Evolutionary conservation across 306 rosid species (phyloP).

Genomic region (Comarum palustre): DNA sequence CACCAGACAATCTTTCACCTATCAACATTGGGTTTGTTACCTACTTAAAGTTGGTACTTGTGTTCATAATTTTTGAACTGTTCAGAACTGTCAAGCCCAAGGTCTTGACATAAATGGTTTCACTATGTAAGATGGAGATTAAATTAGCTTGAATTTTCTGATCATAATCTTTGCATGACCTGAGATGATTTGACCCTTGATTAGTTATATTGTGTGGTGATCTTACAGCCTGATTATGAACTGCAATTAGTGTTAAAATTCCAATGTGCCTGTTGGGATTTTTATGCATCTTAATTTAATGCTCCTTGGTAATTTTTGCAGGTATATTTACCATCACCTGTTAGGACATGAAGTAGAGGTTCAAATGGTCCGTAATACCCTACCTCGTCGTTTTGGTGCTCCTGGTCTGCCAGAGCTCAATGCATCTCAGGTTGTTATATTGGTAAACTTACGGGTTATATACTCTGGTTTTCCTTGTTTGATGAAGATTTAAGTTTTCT

Average conservation of each 20-base stretch:
- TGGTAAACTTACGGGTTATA: slow-evolving; percentile 13
- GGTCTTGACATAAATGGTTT: neutral
- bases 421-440: slow-evolving; percentile 81
- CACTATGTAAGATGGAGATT: neutral
- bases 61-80: neutral
- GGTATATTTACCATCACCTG: slow-evolving; percentile 94
- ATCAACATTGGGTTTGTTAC: neutral
- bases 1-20: neutral
- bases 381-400: slow-evolving; percentile 98
- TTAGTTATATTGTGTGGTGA: neutral
- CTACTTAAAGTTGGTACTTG: neutral
- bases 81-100: neutral
- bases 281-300: neutral
- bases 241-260: neutral
- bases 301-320: slow-evolving; percentile 28
- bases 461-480: neutral
- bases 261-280: neutral
- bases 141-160: neutral
- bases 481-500: neutral
- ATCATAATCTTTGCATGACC: neutral
- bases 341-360: slow-evolving; percentile 99
- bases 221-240: neutral
- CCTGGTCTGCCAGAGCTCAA: slow-evolving; percentile 99
- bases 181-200: neutral
- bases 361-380: slow-evolving; percentile 95